Conservation (phyloP, 140 eudicot species). For the Artemisia princeps region DNA sequence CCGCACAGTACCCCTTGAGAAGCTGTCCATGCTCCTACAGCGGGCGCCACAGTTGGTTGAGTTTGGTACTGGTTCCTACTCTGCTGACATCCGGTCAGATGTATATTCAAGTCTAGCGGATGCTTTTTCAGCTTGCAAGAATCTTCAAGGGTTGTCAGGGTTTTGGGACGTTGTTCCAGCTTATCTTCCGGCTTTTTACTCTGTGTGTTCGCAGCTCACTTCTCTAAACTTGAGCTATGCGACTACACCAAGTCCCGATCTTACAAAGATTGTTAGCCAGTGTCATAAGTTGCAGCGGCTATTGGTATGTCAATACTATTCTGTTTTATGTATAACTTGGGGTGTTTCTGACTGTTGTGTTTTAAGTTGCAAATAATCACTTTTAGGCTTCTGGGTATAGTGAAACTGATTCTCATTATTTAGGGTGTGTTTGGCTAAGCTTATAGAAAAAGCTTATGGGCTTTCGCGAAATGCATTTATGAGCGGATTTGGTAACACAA, state of each 20-base stretch:
- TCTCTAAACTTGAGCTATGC: conserved; percentile 76
- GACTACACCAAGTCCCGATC: conserved; percentile 58
- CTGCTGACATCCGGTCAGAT: conserved; percentile 64
- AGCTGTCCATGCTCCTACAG: conserved; percentile 45
- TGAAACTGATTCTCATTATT: too few relatives aligned
- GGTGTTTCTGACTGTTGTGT: too few relatives aligned
- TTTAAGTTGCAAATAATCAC: too few relatives aligned
- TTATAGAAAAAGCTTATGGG: too few relatives aligned
- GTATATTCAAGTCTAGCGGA: conserved; percentile 40
- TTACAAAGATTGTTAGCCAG: conserved; percentile 60
- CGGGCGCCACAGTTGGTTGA: conserved; percentile 81
- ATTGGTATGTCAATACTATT: conserved; percentile 51
- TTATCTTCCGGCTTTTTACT: conserved; percentile 72
- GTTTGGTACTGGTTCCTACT: conserved; percentile 74
- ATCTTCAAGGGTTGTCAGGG: conserved; percentile 69
- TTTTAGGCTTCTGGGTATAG: too few relatives aligned
- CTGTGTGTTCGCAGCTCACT: conserved; percentile 67
- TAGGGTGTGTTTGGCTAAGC: too few relatives aligned
- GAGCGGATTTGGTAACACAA: too few relatives aligned
- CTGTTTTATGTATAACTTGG: not conserved
- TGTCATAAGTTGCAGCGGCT: conserved; percentile 72
- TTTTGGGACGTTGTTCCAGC: conserved; percentile 89
- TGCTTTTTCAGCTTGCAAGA: conserved; percentile 72
- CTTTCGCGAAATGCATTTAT: too few relatives aligned
- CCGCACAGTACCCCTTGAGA: conserved; percentile 84